Base-by-base conservation (phyloP, 177 flowering plant species). In the Vitis hybrid region DNA sequence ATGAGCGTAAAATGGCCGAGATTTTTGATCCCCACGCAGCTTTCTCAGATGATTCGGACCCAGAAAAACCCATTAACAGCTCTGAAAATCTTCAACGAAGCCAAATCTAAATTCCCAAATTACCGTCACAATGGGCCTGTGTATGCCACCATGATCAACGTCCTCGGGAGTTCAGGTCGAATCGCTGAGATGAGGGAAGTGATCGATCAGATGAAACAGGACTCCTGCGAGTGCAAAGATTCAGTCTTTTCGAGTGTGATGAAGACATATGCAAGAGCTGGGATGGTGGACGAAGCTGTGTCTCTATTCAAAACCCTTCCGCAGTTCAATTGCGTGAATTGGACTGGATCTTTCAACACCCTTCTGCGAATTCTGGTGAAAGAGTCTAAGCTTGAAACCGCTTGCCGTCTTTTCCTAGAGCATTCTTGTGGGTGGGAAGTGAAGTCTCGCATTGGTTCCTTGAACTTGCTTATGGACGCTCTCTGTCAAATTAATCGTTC, bases 1-100 rank as follows among this genome's bases (percentile, higher is more conserved):
- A 87, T 86, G 92, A 79, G 65, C 64, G 48, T 88, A 51, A 88
- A 85, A 78, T 94, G 98, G 98, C 97, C 97, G 39, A 83, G 87
- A 76, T 59, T 84, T 65, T 80, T 92, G 62, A 90, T 84, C 2
- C 93, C 98, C 2, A 78, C 84, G 0, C 71, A 83, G 13, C 88
- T 94, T 52, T 77, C 89, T 12, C 90, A 82, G 66, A 75, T 91
- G 12, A 72, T 93, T 63, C 72, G 72, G 58, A 69, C 49, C 56
- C 91, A 90, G 71, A 93, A 84, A 67, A 89, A 88, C 79, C 97
- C 97, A 1, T 48, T 83, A 64, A 83, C 78, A 45, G 91, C 97
- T 68, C 83, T 90, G 23, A 72, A 71, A 65, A 61, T 91, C 65
- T 93, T 91, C 80, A 83, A 80, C 15, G 83, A 80, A 72, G 92